These are phyloP conservation scores for Zangia roseola DNA, from an alignment of 768 basidiomycete genomes.

Conservation along the genomic window DNA sequence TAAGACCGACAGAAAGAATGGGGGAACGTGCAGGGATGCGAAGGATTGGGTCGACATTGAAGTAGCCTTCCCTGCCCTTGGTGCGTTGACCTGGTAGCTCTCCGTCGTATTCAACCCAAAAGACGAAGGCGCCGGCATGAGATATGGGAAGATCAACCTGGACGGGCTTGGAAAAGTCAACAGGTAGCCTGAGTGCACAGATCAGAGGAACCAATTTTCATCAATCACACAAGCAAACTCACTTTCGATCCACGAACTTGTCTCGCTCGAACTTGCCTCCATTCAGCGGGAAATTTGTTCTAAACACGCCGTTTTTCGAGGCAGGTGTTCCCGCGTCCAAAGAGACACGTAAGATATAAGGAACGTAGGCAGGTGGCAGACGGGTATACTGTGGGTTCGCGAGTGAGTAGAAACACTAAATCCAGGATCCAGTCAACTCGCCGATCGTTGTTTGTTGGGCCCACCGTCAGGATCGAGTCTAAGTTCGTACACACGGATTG, in stretches of 20 bases:
- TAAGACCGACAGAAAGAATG: slow-evolving; percentile 60
- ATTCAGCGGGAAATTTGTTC: slow-evolving; percentile 95
- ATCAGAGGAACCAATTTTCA: slow-evolving; percentile 11
- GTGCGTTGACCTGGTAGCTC: slow-evolving; percentile 56
- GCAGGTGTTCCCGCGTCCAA: slow-evolving; percentile 92
- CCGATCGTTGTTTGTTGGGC: slow-evolving; percentile 81
- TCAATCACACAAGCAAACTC: slow-evolving; percentile 24
- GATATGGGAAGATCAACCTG: slow-evolving; percentile 95
- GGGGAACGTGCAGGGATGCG: slow-evolving; percentile 67
- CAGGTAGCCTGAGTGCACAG: slow-evolving; percentile 60
- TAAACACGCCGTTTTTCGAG: slow-evolving; percentile 86
- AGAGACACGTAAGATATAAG: slow-evolving; percentile 89
- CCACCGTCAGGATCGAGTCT: slow-evolving; percentile 87
- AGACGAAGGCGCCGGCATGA: slow-evolving; percentile 93
- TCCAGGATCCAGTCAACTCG: slow-evolving; percentile 38
- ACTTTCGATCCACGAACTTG: slow-evolving; percentile 74
- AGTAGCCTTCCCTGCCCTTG: slow-evolving; percentile 87
- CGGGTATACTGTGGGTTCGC: slow-evolving; percentile 76
- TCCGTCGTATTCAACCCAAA: slow-evolving; percentile 90
- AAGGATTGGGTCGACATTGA: slow-evolving; percentile 93
- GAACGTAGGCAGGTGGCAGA: slow-evolving; percentile 84
- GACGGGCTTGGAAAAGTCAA: slow-evolving; percentile 86
- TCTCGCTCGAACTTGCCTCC: slow-evolving; percentile 83
- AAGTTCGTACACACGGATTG: slow-evolving; percentile 84
- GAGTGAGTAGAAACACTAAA: slow-evolving; percentile 6